Conservation (phyloP, 441 rosid genomes). For the Populus hybrid region DNA sequence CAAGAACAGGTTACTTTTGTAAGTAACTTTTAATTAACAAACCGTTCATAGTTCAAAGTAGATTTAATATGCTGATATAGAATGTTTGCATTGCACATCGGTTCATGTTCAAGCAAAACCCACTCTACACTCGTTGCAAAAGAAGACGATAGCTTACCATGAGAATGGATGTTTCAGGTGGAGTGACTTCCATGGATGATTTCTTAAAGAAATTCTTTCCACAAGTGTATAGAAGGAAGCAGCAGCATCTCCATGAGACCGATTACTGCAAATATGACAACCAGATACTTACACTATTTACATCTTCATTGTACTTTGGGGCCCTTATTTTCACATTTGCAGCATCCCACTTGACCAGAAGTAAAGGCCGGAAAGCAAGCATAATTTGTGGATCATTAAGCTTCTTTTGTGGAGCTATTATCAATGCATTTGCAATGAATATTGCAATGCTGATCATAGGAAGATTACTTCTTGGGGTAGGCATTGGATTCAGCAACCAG, state of each 20-base stretch:
- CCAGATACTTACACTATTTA: conserved; percentile 70
- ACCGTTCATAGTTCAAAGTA: too few species aligned
- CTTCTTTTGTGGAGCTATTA: conserved; percentile 61
- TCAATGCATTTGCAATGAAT: conserved; percentile 60
- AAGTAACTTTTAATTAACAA: too few species aligned
- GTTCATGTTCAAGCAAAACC: neutral
- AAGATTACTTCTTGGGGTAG: conserved; percentile 56
- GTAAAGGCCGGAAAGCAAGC: conserved; percentile 56
- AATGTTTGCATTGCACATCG: neutral
- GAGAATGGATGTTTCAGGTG: conserved; percentile 34
- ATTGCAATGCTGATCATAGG: conserved; percentile 58
- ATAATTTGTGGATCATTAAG: conserved; percentile 60
- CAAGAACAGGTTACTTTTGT: conserved; percentile 4
- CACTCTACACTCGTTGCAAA: neutral
- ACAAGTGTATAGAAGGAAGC: conserved; percentile 57
- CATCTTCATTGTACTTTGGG: conserved; percentile 70
- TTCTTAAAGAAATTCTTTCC: conserved; percentile 71
- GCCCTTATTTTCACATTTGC: conserved; percentile 68
- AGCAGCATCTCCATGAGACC: conserved; percentile 55
- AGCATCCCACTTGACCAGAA: conserved; percentile 62
- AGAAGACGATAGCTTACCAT: neutral
- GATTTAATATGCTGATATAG: neutral
- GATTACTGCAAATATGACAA: conserved; percentile 82
- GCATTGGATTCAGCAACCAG: conserved; percentile 79
- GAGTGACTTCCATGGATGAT: conserved; percentile 90